Evolutionary conservation across 2,329 filamentous ascomycete genomes (phyloP), one percentile per base, ranked within the genome.

Genomic region (Sporothrix sp.): DNA sequence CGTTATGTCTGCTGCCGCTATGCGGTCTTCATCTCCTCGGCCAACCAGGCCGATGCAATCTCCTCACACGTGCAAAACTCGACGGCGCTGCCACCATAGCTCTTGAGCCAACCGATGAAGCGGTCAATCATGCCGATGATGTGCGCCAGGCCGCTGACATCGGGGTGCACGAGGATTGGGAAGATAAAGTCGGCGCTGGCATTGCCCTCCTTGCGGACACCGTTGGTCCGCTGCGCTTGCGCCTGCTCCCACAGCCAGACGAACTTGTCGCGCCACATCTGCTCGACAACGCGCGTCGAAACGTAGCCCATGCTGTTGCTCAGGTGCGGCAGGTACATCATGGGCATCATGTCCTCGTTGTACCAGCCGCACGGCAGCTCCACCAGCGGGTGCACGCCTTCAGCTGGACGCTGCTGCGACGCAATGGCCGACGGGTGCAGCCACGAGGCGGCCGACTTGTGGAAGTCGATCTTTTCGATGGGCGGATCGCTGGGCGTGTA

Each of bases 171-270:
- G 0, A 84, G 87, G 62, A 88, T 83, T 0, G 85, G 84, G 58
- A 87, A 87, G 42, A 87, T 75, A 55, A 87, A 87, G 54, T 88
- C 83, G 55, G 87, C 84, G 0, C 83, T 84, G 62, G 87, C 51
- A 16, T 28, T 25, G 25, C 32, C 48, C 60, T 59, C 46, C n/a
- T n/a, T n/a, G n/a, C n/a, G n/a, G n/a, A n/a, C n/a, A n/a, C n/a
- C n/a, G n/a, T n/a, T n/a, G n/a, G n/a, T n/a, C n/a, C n/a, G n/a
- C n/a, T n/a, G n/a, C n/a, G n/a, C n/a, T n/a, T n/a, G n/a, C 55
- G 58, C 37, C 7, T 62, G 60, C 30, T 44, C 32, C 38, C 21
- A 79, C 63, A 68, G 71, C 82, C 58, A 82, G 5, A 28, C 74
- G 51, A 84, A 84, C 55, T 83, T 78, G 53, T 84, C 78, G 46